Conservation (phyloP, 805 yeast genomes). For the Candida pini region DNA sequence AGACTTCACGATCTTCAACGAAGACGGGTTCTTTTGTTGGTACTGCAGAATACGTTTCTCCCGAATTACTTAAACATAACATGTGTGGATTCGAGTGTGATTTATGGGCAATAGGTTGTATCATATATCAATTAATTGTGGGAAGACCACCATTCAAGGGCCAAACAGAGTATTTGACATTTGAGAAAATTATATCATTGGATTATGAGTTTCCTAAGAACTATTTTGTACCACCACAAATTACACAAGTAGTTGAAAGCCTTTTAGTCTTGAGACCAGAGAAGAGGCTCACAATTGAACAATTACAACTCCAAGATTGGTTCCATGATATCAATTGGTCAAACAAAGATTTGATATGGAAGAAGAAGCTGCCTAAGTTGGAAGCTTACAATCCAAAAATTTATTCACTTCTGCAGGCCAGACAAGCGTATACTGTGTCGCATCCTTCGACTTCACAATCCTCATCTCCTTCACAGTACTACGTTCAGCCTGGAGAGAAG, state of each 20-base stretch:
- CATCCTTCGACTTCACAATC: slow-evolving; percentile 4
- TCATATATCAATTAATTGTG: slow-evolving; percentile 72
- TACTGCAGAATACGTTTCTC: slow-evolving; percentile 94
- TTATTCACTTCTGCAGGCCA: slow-evolving; percentile 16
- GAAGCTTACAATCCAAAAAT: slow-evolving; percentile 53
- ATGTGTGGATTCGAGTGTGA: slow-evolving; percentile 80
- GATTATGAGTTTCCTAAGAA: slow-evolving; percentile 64
- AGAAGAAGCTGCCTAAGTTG: slow-evolving; percentile 56
- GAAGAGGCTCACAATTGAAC: slow-evolving; percentile 50
- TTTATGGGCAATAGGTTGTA: slow-evolving; percentile 93
- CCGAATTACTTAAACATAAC: slow-evolving; percentile 76
- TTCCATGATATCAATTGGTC: slow-evolving; percentile 64
- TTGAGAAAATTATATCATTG: slow-evolving; percentile 77
- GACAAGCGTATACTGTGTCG: slow-evolving; percentile 21
- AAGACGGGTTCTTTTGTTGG: slow-evolving; percentile 84
- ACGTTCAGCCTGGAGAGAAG: slow-evolving; percentile 20
- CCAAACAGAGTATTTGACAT: slow-evolving; percentile 74
- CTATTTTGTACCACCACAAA: slow-evolving; percentile 53
- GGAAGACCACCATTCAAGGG: slow-evolving; percentile 92
- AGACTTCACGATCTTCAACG: slow-evolving; percentile 27
- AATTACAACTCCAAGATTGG: slow-evolving; percentile 66
- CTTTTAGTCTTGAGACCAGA: slow-evolving; percentile 70
- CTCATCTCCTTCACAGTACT: slow-evolving; percentile 13
- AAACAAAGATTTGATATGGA: slow-evolving; percentile 66
- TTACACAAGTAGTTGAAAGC: slow-evolving; percentile 61